A percentile compares a stretch with the other conserved stretches of the same genome.
Conservation (phyloP, 306 rosid genomes). For the Cucurbita ficifolia region DNA sequence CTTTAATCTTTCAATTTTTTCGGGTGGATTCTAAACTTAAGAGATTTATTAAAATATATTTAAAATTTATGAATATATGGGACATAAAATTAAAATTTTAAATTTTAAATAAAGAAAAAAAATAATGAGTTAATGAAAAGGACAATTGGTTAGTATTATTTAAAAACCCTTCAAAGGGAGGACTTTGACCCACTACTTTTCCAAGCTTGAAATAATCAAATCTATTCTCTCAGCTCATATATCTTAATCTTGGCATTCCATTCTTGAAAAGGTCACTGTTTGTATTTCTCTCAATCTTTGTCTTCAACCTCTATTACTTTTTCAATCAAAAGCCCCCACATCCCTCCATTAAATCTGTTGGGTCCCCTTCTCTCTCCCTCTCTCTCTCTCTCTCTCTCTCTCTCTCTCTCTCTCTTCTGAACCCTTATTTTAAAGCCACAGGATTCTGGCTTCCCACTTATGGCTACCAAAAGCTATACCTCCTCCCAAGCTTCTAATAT, state of each 20-base stretch:
- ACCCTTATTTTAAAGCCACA: too few species aligned
- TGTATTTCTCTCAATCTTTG: background rate
- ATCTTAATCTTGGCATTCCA: background rate
- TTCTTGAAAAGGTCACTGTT: background rate
- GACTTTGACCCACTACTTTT: conserved; percentile 2
- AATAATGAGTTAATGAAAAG: background rate
- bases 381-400: too few species aligned
- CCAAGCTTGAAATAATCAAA: background rate
- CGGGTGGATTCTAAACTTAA: too few species aligned
- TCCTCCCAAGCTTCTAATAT: background rate
- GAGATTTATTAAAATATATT: too few species aligned
- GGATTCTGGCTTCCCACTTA: background rate
- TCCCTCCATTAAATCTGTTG: background rate
- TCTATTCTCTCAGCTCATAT: background rate
- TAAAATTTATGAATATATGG: too few species aligned
- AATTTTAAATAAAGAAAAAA: too few species aligned
- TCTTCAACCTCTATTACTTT: background rate
- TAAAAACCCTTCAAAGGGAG: background rate
- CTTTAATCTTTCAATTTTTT: too few species aligned
- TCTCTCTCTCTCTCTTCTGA: too few species aligned
- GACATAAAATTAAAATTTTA: too few species aligned
- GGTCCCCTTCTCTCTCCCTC: too few species aligned
- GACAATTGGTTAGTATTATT: background rate
- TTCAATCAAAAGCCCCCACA: background rate
- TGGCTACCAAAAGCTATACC: background rate